Conservation (phyloP, 768 basidiomycete species). For the Suillus cothurnatus region DNA sequence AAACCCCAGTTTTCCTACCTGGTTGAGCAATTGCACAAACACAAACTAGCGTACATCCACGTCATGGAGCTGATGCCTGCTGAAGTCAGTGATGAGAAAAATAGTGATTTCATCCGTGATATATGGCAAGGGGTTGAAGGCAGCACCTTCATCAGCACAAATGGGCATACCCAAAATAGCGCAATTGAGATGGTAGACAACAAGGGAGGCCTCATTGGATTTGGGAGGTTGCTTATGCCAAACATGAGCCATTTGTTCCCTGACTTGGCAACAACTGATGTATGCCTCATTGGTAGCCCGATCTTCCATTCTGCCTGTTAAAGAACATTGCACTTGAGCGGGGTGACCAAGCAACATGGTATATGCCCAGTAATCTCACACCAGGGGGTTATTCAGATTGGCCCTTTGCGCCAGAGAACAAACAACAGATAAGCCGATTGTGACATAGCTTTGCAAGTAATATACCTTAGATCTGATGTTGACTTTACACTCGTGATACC, state of each 20-base stretch:
- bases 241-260: conserved; percentile 34
- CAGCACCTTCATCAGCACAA: conserved; percentile 42
- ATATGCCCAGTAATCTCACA: conserved; percentile 24
- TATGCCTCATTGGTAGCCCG: conserved; percentile 21
- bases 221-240: conserved; percentile 39
- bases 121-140: conserved; percentile 43
- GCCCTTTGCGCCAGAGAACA: conserved; percentile 21
- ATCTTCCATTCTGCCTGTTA: conserved; percentile 33
- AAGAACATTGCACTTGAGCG: conserved; percentile 22
- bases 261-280: not conserved
- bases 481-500: not conserved
- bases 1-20: conserved; percentile 56
- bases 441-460: not conserved
- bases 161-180: conserved; percentile 44
- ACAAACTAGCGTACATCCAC: conserved; percentile 54
- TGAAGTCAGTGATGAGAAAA: conserved; percentile 17
- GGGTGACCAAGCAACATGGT: conserved; percentile 25
- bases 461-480: not conserved
- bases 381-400: conserved; percentile 35
- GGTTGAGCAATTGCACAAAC: conserved; percentile 39
- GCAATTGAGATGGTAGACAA: conserved; percentile 41
- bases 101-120: conserved; percentile 46
- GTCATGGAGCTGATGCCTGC: conserved; percentile 41
- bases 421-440: not conserved
- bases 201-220: conserved; percentile 36